These are phyloP conservation scores for Lentinula edodes DNA, from an alignment of 768 basidiomycete genomes.

Conservation along the genomic window DNA sequence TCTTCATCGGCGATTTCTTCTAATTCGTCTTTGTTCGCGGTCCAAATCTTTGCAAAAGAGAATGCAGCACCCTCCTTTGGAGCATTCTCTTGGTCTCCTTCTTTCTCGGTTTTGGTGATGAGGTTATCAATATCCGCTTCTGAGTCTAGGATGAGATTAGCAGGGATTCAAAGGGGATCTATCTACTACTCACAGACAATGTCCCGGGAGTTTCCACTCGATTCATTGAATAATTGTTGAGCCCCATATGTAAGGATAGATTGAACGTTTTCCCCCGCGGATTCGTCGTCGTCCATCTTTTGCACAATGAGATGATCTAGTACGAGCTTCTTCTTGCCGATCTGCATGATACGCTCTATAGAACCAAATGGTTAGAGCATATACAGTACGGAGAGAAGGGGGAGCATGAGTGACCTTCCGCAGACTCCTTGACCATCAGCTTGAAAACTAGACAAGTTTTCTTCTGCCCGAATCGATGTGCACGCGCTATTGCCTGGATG, in stretches of 20 bases:
- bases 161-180: background rate
- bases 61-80: conserved; percentile 58
- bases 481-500: conserved; percentile 83
- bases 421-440: conserved; percentile 90
- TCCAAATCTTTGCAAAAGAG: conserved; percentile 91
- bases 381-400: background rate
- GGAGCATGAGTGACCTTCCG: conserved; percentile 55
- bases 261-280: conserved; percentile 72
- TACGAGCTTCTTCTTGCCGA: conserved; percentile 93
- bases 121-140: conserved; percentile 81
- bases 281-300: conserved; percentile 86
- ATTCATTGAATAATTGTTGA: conserved; percentile 71
- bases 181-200: conserved; percentile 52
- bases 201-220: conserved; percentile 52
- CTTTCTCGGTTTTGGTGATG: conserved; percentile 78
- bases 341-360: conserved; percentile 84
- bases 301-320: conserved; percentile 95
- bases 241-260: conserved; percentile 90
- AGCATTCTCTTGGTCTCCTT: conserved; percentile 50
- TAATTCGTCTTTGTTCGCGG: conserved; percentile 64
- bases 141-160: conserved; percentile 42
- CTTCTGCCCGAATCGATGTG: conserved; percentile 92
- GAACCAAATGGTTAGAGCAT: background rate
- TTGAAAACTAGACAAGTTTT: conserved; percentile 96
- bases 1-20: conserved; percentile 60